Evolutionary conservation across 2,329 filamentous ascomycete genomes (phyloP), one percentile per base, ranked within the genome.

Genomic region (Thielaviopsis punctulata): DNA sequence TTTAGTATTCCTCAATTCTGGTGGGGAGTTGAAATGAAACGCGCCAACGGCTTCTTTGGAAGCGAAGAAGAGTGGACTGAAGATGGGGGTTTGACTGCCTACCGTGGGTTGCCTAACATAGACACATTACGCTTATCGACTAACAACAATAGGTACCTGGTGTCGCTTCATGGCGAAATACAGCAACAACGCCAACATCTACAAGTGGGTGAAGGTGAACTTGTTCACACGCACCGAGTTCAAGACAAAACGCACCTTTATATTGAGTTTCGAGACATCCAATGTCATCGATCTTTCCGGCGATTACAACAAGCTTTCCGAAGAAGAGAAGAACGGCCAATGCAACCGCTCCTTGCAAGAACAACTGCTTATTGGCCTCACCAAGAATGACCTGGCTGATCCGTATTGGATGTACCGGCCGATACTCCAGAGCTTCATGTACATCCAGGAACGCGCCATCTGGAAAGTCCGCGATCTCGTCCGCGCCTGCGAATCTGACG

Each of bases 181-280:
- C 30, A 47, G 50, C n/a, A 6, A 39, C 19, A 24, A 10, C 7
- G n/a, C 43, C 12, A 18, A 19, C 9, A 5, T 13, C 4, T 52
- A 52, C 30, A 36, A 19, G n/a, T 52, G 50, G 50, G 18, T 39
- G 10, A 52, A 52, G 27, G n/a, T 47, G 27, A 52, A 52, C 27
- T 24, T 46, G 25, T 52, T 41, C 23, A 47, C 50, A 19, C 30
- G 45, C 6, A 39, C 30, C 13, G 45, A 52, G 23, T 23, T 39
- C 18, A 8, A 47, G 12, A 47, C 43, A 2, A 45, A 45, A n/a
- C 23, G 19, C 15, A 52, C 50, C 13, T 27, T 39, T 6, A 52
- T 52, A 15, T 27, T 52, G 24, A 47, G 43, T 8, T 52, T 52
- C 21, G 50, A 52, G 18, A 52, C 44, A 18, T 24, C 5, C 12